Percentiles rank a stretch among this genome's conserved stretches.
Evolutionary conservation across 2,329 filamentous ascomycete genomes (phyloP).

Genomic region (Polychaeton citri): DNA sequence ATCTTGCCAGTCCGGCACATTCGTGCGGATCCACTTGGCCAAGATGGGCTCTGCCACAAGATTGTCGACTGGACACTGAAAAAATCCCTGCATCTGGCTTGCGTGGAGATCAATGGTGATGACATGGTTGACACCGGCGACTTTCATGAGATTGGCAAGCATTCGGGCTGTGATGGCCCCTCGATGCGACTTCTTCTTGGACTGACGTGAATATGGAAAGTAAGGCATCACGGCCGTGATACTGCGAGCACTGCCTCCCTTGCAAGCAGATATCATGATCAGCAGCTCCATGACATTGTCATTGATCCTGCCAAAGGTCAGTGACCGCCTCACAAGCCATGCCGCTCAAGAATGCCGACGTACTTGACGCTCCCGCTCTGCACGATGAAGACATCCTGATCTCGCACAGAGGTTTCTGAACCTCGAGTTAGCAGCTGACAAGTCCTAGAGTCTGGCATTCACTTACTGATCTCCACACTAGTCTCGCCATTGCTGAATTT

Average conservation of each 20-base stretch:
- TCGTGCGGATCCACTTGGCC: conserved; percentile 85
- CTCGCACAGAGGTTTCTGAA: conserved; percentile 57
- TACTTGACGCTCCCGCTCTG: conserved; percentile 83
- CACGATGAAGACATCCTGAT: conserved; percentile 97
- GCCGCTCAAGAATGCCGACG: conserved; percentile 7
- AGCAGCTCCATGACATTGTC: conserved; percentile 98
- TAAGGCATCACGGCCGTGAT: conserved; percentile 88
- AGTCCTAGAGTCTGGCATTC: conserved; percentile 9
- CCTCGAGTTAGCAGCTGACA: conserved; percentile 9
- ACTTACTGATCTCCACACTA: conserved; percentile 50
- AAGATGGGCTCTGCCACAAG: conserved; percentile 91
- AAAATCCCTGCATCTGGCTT: conserved; percentile 97
- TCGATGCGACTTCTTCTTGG: conserved; percentile 96
- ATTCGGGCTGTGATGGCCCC: conserved; percentile 94
- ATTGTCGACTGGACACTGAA: conserved; percentile 94
- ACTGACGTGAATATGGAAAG: conserved; percentile 98
- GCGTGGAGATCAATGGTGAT: conserved; percentile 92
- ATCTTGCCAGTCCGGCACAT: conserved; percentile 76
- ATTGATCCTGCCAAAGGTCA: conserved; percentile 53
- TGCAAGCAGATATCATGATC: conserved; percentile 98
- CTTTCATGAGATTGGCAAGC: conserved; percentile 85
- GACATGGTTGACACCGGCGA: conserved; percentile 93
- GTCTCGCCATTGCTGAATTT: conserved; percentile 62
- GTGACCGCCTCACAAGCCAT: conserved; percentile 6
- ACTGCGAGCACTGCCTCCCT: conserved; percentile 91